Conservation (phyloP, 2,329 filamentous ascomycete species). For the Harringtonia aguacate region DNA sequence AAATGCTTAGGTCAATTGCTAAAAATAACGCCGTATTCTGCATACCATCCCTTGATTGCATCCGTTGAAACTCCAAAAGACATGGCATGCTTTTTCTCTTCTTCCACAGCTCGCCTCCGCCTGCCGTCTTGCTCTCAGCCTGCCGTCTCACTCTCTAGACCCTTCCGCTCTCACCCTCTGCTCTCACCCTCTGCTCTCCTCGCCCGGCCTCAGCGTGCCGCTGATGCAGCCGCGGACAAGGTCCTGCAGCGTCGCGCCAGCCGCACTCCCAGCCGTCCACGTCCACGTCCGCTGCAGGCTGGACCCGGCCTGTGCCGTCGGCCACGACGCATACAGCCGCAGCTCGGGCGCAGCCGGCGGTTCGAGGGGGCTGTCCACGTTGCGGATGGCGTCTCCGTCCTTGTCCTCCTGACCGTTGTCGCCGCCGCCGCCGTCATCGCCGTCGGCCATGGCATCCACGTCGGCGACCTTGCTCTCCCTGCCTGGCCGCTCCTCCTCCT, state of each 20-base stretch:
- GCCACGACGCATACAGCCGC: conserved; percentile 12
- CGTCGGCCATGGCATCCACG: background rate
- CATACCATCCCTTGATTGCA: too few relatives aligned
- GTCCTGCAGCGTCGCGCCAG: conserved; percentile 1
- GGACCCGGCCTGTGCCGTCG: background rate
- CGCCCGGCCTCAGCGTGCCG: conserved; percentile 4
- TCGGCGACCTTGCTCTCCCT: background rate
- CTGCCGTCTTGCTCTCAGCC: too few relatives aligned
- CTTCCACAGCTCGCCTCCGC: too few relatives aligned
- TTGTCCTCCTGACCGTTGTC: conserved; percentile 25
- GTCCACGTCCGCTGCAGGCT: conserved; percentile 7
- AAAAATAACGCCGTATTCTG: too few relatives aligned
- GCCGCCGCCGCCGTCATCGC: background rate
- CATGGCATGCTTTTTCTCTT: too few relatives aligned
- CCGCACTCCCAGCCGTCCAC: conserved; percentile 3
- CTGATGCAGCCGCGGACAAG: conserved; percentile 8
- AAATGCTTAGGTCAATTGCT: too few relatives aligned
- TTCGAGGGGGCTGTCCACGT: conserved; percentile 19
- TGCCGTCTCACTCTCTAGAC: too few relatives aligned
- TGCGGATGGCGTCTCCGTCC: conserved; percentile 33
- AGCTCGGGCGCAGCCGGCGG: conserved; percentile 7
- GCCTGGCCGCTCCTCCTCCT: background rate
- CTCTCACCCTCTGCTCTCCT: background rate
- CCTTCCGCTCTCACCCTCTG: too few relatives aligned
- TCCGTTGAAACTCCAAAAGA: too few relatives aligned